Percentiles rank a stretch among this genome's conserved stretches.
phyloP scores from a whole-genome alignment of 495 filamentous ascomycete genomes.

The Bacidia rubella region DNA sequence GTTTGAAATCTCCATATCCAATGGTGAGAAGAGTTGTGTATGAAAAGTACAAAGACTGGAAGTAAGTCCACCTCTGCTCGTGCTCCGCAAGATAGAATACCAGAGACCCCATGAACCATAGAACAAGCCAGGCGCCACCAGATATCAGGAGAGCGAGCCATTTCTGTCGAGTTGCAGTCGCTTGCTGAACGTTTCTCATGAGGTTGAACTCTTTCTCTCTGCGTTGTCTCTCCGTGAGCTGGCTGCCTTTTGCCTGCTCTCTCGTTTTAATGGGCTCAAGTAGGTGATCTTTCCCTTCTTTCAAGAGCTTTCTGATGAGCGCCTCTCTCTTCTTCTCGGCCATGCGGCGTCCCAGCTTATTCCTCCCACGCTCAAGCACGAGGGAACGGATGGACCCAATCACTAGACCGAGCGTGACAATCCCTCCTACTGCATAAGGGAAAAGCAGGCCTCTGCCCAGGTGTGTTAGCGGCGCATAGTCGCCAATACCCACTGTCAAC shows the following conservation, averaged over 20 bases:
- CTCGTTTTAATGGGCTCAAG: conserved; percentile 34
- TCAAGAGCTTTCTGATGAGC: conserved; percentile 38
- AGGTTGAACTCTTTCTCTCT: conserved; percentile 59
- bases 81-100: conserved; percentile 50
- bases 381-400: conserved; percentile 70
- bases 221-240: conserved; percentile 38
- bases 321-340: conserved; percentile 52
- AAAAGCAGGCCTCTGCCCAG: conserved; percentile 56
- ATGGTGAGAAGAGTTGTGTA: conserved; percentile 72
- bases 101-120: conserved; percentile 70
- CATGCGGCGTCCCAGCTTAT: conserved; percentile 54
- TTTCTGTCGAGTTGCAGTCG: conserved; percentile 41
- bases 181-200: conserved; percentile 60
- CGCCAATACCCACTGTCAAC: conserved; percentile 72
- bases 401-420: conserved; percentile 72
- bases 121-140: conserved; percentile 43
- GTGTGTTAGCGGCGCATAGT: conserved; percentile 48
- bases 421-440: conserved; percentile 67
- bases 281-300: conserved; percentile 32
- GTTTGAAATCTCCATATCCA: conserved; percentile 69
- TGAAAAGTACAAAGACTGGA: conserved; percentile 64
- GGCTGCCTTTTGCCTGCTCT: conserved; percentile 10
- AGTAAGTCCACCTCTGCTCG: conserved; percentile 61
- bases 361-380: conserved; percentile 62
- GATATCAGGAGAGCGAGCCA: conserved; percentile 60